Conservation (phyloP, 169 alveolate genomes). For the Eimeria falciformis region DNA sequence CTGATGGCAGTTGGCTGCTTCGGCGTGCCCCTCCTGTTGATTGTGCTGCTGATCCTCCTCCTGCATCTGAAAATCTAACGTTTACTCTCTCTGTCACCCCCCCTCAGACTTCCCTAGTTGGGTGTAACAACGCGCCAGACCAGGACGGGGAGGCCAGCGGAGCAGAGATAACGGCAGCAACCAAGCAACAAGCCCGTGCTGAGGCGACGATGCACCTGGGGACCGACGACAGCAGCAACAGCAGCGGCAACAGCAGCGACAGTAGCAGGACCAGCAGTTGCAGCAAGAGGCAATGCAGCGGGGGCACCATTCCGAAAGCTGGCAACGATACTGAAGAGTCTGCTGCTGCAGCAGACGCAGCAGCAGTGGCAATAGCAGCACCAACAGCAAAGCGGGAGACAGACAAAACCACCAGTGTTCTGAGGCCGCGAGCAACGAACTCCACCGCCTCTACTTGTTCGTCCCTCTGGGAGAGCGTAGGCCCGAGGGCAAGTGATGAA, state of each 20-base stretch:
- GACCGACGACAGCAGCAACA: background rate
- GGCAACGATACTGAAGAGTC: background rate
- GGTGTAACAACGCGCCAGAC: background rate
- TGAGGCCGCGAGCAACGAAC: constrained; percentile 36
- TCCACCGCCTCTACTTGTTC: constrained; percentile 55
- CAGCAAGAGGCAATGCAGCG: background rate
- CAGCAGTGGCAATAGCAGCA: constrained; percentile 30
- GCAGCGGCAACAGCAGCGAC: background rate
- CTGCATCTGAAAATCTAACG: background rate
- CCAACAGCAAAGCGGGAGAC: constrained; percentile 44
- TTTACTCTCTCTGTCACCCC: background rate
- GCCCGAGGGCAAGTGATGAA: constrained; percentile 32
- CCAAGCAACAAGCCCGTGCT: background rate
- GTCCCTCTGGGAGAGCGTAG: constrained; percentile 59
- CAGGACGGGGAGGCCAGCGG: constrained; percentile 17
- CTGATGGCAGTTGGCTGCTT: constrained; percentile 64
- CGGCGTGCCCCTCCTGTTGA: constrained; percentile 16
- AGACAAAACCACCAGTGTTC: background rate
- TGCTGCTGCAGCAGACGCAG: constrained; percentile 14
- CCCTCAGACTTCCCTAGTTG: background rate
- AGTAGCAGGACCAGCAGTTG: too few species aligned
- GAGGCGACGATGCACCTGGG: background rate
- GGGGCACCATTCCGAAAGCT: background rate
- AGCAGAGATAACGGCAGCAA: constrained; percentile 33
- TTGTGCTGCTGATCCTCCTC: background rate